These are phyloP conservation scores for Xylaria flabelliformis DNA, from an alignment of 495 filamentous ascomycete species.

Conservation along the genomic window DNA sequence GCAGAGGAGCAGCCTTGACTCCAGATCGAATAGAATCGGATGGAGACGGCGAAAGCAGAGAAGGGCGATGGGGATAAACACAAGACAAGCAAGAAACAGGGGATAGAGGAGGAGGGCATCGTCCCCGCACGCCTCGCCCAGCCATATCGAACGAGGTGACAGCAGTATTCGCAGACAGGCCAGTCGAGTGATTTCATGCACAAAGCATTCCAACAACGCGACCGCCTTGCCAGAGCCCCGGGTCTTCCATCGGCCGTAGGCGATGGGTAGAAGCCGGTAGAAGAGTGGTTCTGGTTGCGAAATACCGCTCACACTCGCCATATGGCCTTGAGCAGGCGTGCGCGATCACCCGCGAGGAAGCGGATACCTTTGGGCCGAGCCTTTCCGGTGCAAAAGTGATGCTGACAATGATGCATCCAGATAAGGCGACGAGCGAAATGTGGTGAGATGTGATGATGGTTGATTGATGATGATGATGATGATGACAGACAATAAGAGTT, in stretches of 20 bases:
- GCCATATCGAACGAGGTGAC: constrained; percentile 25
- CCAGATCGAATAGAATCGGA: constrained; percentile 13
- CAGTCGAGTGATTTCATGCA: constrained; percentile 16
- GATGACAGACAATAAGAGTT: background rate
- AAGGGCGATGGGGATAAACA: background rate
- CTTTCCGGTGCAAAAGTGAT: constrained; percentile 11
- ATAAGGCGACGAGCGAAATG: constrained; percentile 2
- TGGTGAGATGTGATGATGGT: background rate
- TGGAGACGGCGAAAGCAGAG: background rate
- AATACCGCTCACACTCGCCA: constrained; percentile 24
- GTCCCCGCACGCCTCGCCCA: constrained; percentile 28
- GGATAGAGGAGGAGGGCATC: constrained; percentile 21
- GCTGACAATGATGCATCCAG: constrained; percentile 7
- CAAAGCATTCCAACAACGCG: constrained; percentile 16
- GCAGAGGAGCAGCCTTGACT: constrained; percentile 30
- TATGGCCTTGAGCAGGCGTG: constrained; percentile 28
- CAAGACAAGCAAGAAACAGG: background rate
- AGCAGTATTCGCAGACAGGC: constrained; percentile 26
- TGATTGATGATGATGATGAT: background rate
- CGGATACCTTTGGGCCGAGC: constrained; percentile 28
- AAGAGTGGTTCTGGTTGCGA: constrained; percentile 25
- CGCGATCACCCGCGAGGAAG: constrained; percentile 27
- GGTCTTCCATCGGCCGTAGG: constrained; percentile 29
- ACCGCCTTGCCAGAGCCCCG: constrained; percentile 25
- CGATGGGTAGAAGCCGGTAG: constrained; percentile 27